Evolutionary conservation across 2,329 filamentous ascomycete genomes (phyloP), one percentile per base, ranked within the genome.

Genomic region (Thelonectria discophora): DNA sequence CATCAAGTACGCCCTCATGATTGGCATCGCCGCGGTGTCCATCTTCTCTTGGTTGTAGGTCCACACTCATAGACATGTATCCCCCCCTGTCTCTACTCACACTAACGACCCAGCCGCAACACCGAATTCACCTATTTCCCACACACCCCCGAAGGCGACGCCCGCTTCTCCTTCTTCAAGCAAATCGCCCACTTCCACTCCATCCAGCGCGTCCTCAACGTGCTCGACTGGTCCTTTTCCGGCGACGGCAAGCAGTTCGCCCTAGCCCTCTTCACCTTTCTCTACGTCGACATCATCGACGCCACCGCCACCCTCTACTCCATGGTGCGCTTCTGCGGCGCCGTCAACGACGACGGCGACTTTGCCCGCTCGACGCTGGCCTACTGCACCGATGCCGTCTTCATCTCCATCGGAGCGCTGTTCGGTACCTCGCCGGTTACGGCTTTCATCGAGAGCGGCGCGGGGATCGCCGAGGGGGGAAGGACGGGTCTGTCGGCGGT

Each of bases 311-410:
- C 90, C 0, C 79, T 93, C 39, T 93, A 92, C 77, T 90, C 89
- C n/a, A 93, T 93, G 90, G 90, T 90, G 1, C 88, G 89, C 20
- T 92, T 92, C 77, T 88, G 86, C 63, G 86, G 87, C 27, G 84
- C 85, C 46, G 86, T 90, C 67, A 83, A 89, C 71, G 77, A 84
- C 47, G 87, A 90, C 2, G 87, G 89, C n/a, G 92, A 96, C 74
- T 97, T 97, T 65, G 92, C 94, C 54, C 89, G 92, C 42, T 94
- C 91, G 2, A 92, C 93, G 1, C 79, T 94, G 32, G 93, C 93
- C 1, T 93, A 92, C 75, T 90, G 85, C 68, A 87, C 86, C 3
- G 90, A 93, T 66, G 90, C 90, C 1, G 76, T 88, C 13, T 88
- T 88, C 62, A 91, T 93, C 65, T 90, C 89, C 1, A 85, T 93